Percentiles rank a stretch among this genome's conserved stretches.
phyloP scores from a whole-genome alignment of 2,329 filamentous ascomycete genomes.

The Tolypocladium ovalisporum region DNA sequence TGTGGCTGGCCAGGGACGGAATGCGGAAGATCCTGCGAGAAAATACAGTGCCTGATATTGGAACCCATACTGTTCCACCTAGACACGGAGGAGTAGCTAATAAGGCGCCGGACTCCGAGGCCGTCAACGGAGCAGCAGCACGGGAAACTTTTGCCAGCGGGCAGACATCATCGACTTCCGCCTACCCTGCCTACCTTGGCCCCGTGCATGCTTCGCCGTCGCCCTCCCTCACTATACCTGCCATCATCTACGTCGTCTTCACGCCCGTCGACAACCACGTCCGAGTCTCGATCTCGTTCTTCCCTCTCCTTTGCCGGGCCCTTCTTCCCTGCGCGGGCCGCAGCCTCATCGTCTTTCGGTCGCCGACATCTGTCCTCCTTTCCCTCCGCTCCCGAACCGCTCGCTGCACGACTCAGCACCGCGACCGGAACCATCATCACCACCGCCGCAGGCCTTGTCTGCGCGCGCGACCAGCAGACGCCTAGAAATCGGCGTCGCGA shows the following conservation, averaged over 20 bases:
- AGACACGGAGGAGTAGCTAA: too few relatives aligned
- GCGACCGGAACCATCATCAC: background rate
- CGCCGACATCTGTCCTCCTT: background rate
- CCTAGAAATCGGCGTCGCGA: background rate
- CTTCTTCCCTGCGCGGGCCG: background rate
- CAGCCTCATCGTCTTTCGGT: background rate
- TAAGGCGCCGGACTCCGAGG: constrained; percentile 22
- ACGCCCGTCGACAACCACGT: background rate
- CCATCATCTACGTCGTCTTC: background rate
- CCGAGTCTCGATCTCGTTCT: background rate
- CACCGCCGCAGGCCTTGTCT: background rate
- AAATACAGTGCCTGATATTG: too few relatives aligned
- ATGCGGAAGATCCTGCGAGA: too few relatives aligned
- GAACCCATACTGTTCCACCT: too few relatives aligned
- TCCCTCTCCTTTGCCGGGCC: background rate
- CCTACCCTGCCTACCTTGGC: background rate
- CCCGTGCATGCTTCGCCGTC: background rate
- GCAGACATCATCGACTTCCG: constrained; percentile 10
- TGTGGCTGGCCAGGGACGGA: too few relatives aligned
- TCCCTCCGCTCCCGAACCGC: background rate
- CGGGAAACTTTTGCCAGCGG: constrained; percentile 18
- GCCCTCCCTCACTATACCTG: background rate
- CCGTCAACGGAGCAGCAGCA: constrained; percentile 23
- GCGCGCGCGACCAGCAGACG: background rate
- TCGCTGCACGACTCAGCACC: background rate